Percentiles rank a stretch among this genome's conserved stretches.
Conservation (phyloP, 768 basidiomycete species). For the Candolleomyces eurysporus region DNA sequence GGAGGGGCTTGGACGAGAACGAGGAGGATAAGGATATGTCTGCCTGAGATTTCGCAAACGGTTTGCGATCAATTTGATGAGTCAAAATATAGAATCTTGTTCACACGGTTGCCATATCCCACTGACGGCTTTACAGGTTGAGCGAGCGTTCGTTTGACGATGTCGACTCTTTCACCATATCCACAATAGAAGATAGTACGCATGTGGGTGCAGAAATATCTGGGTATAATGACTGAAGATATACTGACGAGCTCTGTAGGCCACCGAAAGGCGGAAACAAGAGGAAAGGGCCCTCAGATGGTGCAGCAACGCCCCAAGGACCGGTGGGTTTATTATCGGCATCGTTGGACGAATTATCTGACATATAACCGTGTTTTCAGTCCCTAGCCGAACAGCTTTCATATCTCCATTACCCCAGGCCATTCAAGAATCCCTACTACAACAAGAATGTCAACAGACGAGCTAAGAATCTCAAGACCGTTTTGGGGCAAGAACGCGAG, state of each 20-base stretch:
- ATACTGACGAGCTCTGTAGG: constrained; percentile 22
- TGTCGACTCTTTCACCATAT: too few relatives aligned
- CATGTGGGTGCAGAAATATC: constrained; percentile 4
- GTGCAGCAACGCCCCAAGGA: constrained; percentile 40
- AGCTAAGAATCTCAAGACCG: constrained; percentile 77
- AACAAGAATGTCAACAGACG: constrained; percentile 69
- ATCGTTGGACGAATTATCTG: background rate
- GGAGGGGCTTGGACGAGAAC: too few relatives aligned
- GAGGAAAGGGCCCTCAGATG: constrained; percentile 45
- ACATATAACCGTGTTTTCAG: constrained; percentile 30
- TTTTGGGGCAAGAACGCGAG: constrained; percentile 77
- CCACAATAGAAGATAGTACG: background rate
- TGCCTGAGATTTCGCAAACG: too few relatives aligned
- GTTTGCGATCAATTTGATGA: too few relatives aligned
- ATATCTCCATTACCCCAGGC: constrained; percentile 63
- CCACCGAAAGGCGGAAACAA: constrained; percentile 44
- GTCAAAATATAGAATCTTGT: too few relatives aligned
- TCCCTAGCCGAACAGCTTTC: constrained; percentile 74
- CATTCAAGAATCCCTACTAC: constrained; percentile 77
- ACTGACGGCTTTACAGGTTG: too few relatives aligned
- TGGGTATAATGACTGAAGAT: background rate
- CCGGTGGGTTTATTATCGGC: constrained; percentile 28
- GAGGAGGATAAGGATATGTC: too few relatives aligned
- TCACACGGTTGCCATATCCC: too few relatives aligned
- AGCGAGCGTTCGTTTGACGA: too few relatives aligned